Evolutionary conservation across 306 rosid species (phyloP), one percentile per base, ranked within the genome.

Genomic region (Urtica urens): DNA sequence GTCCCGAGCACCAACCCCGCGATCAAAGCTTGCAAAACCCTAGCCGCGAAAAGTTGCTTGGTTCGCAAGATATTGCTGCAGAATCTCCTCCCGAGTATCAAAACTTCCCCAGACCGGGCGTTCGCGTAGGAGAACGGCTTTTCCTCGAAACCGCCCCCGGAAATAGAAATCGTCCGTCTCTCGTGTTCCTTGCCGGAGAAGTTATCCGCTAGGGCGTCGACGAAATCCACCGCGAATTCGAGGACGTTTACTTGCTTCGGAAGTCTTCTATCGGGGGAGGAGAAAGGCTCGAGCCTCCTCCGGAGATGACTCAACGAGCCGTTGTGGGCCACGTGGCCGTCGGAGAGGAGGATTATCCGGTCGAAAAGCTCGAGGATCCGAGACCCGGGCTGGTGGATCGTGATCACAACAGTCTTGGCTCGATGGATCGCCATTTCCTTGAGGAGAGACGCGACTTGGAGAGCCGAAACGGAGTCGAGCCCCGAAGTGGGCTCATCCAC

Each of bases 401-500:
- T 88, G 57, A 88, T 38, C 56, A 88, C 53, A 57, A 84, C 65
- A 0, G 95, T 83, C 82, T 81, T 83, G 40, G 90, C 86, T 66
- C 84, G 90, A 49, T 67, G 66, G 24, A 68, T 49, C 46, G 74
- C 88, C 83, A 88, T 77, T 37, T 68, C 54, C 62, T 73, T 88
- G 53, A 88, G 97, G 78, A 84, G 57, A 48, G 86, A 72, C 50
- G 84, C 62, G 14, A 88, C 80, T 25, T 68, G 80, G 66, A 88
- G 75, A 46, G 97, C 97, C 56, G 97, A 88, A 58, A 81, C 93
- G 49, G 97, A 88, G 72, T 88, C 97, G 83, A 88, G 59, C 4
- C 97, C 97, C 39, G 97, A 88, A 62, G 97, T 88, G 55, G 97
- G 93, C 58, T 88, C 97, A 51, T 88, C 97, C 38, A 88, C 84